phyloP scores from a whole-genome alignment of 352 stramenopile species.

The Aphanomyces stellatus region DNA sequence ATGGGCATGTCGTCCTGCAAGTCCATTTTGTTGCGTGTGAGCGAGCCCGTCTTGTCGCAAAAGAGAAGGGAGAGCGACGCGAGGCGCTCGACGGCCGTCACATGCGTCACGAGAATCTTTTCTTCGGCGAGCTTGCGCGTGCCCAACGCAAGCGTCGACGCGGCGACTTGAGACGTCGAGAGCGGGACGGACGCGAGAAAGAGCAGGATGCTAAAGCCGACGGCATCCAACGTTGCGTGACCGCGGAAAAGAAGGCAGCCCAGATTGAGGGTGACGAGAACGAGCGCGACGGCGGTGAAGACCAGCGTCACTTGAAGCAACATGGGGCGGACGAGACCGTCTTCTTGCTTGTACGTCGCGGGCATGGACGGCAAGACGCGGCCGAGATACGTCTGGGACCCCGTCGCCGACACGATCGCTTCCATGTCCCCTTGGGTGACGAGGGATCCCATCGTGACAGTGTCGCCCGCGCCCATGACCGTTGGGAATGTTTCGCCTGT shows the following conservation, averaged over 20 bases:
- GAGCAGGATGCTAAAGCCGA: conserved; percentile 86
- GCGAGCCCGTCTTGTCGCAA: conserved; percentile 94
- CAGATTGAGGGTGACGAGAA: conserved; percentile 83
- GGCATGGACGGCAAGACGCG: conserved; percentile 29
- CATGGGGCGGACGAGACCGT: background rate
- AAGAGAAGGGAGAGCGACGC: conserved; percentile 92
- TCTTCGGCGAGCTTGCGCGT: conserved; percentile 84
- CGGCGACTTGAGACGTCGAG: conserved; percentile 89
- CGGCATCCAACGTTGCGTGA: conserved; percentile 56
- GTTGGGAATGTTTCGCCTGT: conserved; percentile 94
- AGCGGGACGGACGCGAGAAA: conserved; percentile 91
- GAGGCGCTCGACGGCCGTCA: conserved; percentile 90
- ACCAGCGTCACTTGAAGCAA: conserved; percentile 86
- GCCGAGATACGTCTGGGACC: conserved; percentile 88
- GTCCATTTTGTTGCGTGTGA: conserved; percentile 93
- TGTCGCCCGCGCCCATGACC: conserved; percentile 65
- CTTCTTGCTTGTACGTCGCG: conserved; percentile 6
- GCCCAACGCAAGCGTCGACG: conserved; percentile 89
- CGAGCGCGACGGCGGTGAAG: conserved; percentile 78
- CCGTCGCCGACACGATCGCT: conserved; percentile 84
- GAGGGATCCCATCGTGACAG: conserved; percentile 81
- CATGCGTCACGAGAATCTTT: conserved; percentile 88
- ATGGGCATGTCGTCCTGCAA: conserved; percentile 88
- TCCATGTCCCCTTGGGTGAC: conserved; percentile 87
- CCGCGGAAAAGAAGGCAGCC: conserved; percentile 80